Conservation (phyloP, 202 grass and related monocot species). For the Panicum hallii region DNA sequence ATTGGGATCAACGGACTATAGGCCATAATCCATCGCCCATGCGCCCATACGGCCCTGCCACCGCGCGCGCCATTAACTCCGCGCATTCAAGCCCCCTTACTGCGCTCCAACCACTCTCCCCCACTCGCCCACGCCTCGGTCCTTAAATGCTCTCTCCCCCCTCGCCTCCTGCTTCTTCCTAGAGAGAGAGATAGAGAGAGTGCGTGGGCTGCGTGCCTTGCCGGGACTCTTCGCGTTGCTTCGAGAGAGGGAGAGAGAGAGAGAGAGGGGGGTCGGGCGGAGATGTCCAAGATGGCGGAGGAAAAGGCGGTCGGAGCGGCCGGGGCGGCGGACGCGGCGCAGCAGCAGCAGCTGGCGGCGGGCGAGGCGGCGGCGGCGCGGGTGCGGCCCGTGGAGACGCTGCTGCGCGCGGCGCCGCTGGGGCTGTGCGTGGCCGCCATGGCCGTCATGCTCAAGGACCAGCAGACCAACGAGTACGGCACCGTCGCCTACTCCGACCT, state of each 20-base stretch:
- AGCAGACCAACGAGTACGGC: slow-evolving; percentile 82
- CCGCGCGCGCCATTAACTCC: slow-evolving; percentile 44
- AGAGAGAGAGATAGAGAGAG: background rate
- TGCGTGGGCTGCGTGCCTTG: background rate
- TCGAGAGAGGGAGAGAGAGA: background rate
- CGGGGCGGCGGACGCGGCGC: background rate
- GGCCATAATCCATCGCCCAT: background rate
- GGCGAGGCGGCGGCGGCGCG: slow-evolving; percentile 17
- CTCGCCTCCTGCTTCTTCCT: background rate
- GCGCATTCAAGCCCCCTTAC: slow-evolving; percentile 40
- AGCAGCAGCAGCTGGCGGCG: background rate
- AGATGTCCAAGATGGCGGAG: slow-evolving; percentile 65
- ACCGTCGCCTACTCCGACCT: slow-evolving; percentile 85
- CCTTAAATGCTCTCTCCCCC: slow-evolving; percentile 42
- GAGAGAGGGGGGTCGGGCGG: no score
- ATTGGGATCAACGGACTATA: no score
- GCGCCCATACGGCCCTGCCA: slow-evolving; percentile 7
- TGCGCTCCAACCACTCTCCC: slow-evolving; percentile 24
- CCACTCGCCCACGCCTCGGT: background rate
- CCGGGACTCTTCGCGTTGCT: background rate
- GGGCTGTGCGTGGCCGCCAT: slow-evolving; percentile 83
- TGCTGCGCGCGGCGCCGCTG: slow-evolving; percentile 72
- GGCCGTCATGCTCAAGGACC: slow-evolving; percentile 76
- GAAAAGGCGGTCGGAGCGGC: slow-evolving; percentile 43
- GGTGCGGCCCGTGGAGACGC: slow-evolving; percentile 60